Evolutionary conservation across 306 rosid species (phyloP), one percentile per base, ranked within the genome.

Genomic region (Ormosia emarginata): DNA sequence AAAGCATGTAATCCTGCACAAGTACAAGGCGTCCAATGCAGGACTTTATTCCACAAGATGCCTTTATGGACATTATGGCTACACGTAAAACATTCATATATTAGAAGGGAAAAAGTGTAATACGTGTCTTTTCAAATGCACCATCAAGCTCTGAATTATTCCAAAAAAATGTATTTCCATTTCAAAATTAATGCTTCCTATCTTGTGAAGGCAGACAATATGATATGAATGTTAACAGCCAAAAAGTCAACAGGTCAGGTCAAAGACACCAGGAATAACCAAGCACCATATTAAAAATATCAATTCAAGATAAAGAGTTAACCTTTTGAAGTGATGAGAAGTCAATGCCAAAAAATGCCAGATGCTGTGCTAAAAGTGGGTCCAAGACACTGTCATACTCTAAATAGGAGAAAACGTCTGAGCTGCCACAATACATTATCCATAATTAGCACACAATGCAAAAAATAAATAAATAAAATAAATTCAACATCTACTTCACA

Each of bases 371-470:
- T 68, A 95, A 84, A 65, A 70, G 94, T 78, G 98, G 99, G 77
- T 95, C 98, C 83, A 90, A 77, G 69, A 95, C 97, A 88, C 94
- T 88, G 18, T 95, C 90, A 87, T 93, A 4, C 55, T 47, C 55
- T 57, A 97, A 94, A 84, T 95, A 95, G 29, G 98, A 95, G 89
- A 79, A 95, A 82, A 93, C 97, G 86, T 95, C 99, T 95, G 98
- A 95, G 88, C 98, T 93, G 93, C 97, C 99, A 87, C 92, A 82
- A 84, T 75, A 87, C 47, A 80, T 90, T 87, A 77, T 30, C 64
- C 86, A 85, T 84, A 63, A 78, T 90, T 95, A 93, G 82, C 65
- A 85, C 85, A 58, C 44, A 33, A 17, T 49, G 52, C 40, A 67
- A 65, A n/a, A 50, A 71, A 75, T 32, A 68, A 8, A 34, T 63